A percentile compares a stretch with the other conserved stretches of the same genome.
Conservation (phyloP, 139 green algal genomes). For the Desmodesmus armatus region DNA sequence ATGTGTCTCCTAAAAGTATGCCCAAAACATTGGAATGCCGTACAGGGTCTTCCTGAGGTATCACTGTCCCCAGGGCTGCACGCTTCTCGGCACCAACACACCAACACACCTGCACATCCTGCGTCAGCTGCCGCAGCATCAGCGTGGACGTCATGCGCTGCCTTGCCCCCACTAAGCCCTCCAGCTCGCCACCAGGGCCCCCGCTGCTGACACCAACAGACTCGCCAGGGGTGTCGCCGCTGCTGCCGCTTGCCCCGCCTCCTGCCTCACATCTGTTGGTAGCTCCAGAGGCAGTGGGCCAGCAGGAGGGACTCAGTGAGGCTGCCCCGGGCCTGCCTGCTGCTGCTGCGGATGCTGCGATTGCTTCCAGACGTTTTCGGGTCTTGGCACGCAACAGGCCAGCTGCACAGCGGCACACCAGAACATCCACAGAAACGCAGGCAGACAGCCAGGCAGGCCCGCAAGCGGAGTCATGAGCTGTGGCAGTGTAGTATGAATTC, state of each 20-base stretch:
- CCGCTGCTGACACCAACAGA: background rate
- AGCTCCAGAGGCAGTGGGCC: background rate
- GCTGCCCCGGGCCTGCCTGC: too few species aligned
- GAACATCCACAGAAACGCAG: background rate
- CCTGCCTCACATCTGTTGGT: background rate
- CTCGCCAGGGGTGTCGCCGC: background rate
- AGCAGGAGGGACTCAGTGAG: background rate
- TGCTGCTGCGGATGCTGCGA: background rate
- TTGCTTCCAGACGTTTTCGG: background rate
- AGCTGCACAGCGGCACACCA: background rate
- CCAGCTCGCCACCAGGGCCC: background rate
- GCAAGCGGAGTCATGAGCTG: background rate
- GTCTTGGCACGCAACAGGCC: background rate
- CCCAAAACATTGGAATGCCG: too few species aligned
- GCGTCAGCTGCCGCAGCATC: slow-evolving; percentile 12
- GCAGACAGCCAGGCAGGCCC: background rate
- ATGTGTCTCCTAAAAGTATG: too few species aligned
- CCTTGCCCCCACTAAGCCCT: background rate
- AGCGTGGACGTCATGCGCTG: slow-evolving; percentile 3
- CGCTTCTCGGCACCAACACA: too few species aligned
- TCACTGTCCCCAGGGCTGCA: too few species aligned
- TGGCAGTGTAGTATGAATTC: background rate
- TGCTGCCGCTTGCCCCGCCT: background rate
- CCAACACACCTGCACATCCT: slow-evolving; percentile 31
- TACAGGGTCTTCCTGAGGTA: too few species aligned